These are phyloP conservation scores for Pseudotsuga menziesii DNA, from an alignment of 75 land plant genomes.

Conservation along the genomic window DNA sequence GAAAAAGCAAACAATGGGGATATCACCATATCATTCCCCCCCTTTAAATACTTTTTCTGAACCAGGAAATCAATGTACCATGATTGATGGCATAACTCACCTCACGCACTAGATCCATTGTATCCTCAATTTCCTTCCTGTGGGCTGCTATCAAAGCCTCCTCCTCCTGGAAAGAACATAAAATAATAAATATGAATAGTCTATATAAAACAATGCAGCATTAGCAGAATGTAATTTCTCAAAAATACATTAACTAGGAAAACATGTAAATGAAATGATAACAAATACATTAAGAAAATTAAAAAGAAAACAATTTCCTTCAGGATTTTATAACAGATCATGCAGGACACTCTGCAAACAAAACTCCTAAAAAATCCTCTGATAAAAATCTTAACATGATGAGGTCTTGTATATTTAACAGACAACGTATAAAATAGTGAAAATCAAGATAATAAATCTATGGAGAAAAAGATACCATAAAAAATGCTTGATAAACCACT, in stretches of 20 bases:
- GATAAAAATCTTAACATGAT: no score
- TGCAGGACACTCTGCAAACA: no score
- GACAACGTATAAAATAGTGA: no score
- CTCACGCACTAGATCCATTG: conserved; percentile 98
- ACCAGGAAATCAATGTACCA: no score
- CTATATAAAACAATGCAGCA: not conserved
- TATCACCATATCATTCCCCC: no score
- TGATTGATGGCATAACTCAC: conserved; percentile 34
- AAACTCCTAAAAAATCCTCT: no score
- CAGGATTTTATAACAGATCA: no score
- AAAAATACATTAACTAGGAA: not conserved
- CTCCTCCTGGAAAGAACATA: conserved; percentile 64
- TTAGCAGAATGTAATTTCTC: not conserved
- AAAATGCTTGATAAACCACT: not conserved
- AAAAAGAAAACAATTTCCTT: no score
- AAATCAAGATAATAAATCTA: no score
- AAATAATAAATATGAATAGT: not conserved
- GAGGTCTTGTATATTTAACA: no score
- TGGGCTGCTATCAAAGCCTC: conserved; percentile 93
- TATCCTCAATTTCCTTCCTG: conserved; percentile 95
- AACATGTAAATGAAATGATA: not conserved
- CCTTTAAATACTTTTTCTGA: no score
- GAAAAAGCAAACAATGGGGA: no score
- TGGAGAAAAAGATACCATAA: not conserved
- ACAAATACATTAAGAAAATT: not conserved